Evolutionary conservation across 805 yeast genomes (phyloP).

Genomic region (Candida ascalaphidarum): DNA sequence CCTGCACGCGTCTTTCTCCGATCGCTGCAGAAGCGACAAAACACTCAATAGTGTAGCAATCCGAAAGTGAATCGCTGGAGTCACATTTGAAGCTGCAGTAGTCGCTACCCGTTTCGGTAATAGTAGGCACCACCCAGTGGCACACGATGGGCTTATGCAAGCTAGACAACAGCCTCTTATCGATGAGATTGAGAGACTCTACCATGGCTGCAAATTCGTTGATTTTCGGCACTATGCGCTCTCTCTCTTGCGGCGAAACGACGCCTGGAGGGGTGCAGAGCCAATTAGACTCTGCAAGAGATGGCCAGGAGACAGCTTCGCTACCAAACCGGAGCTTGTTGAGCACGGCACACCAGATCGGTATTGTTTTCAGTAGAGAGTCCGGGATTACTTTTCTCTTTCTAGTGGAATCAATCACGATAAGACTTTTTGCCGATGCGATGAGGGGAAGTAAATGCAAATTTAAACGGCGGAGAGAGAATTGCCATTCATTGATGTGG

Average conservation of each 20-base stretch:
- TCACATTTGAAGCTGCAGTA: conserved; percentile 15
- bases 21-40: conserved; percentile 49
- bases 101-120: conserved; percentile 16
- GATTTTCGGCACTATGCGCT: conserved; percentile 38
- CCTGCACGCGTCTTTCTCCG: conserved; percentile 3
- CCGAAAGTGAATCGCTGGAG: background rate
- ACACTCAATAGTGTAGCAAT: conserved; percentile 31
- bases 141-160: conserved; percentile 51
- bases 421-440: conserved; percentile 33
- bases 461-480: conserved; percentile 66
- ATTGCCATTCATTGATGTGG: conserved; percentile 74
- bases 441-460: conserved; percentile 56
- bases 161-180: conserved; percentile 18
- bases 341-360: conserved; percentile 85
- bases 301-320: conserved; percentile 1
- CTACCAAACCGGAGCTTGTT: conserved; percentile 43
- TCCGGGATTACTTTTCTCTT: conserved; percentile 84
- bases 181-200: conserved; percentile 28
- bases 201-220: conserved; percentile 42
- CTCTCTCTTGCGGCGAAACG: conserved; percentile 50
- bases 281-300: conserved; percentile 17
- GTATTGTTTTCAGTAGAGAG: conserved; percentile 77
- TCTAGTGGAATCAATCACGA: conserved; percentile 77
- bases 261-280: conserved; percentile 43
- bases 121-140: conserved; percentile 64